Evolutionary conservation across 352 stramenopile genomes (phyloP).

Genomic region (Globisporangium perplexum): DNA sequence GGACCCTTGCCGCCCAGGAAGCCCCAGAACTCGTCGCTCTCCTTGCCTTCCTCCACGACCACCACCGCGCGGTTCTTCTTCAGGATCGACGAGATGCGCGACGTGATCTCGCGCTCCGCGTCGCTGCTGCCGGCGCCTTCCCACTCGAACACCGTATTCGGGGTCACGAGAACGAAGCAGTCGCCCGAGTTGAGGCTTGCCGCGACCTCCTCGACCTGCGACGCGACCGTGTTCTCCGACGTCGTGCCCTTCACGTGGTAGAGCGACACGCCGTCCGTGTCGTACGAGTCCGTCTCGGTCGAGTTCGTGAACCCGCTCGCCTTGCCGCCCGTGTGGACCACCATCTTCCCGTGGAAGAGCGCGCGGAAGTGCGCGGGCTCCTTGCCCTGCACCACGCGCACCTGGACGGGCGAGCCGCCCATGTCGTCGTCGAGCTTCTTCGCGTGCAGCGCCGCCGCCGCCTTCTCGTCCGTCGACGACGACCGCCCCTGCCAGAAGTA

Average conservation of each 20-base stretch:
- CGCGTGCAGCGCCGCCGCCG: conserved; percentile 49
- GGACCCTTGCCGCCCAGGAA: conserved; percentile 78
- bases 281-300: conserved; percentile 79
- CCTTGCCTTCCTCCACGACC: conserved; percentile 49
- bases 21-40: conserved; percentile 78
- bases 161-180: conserved; percentile 81
- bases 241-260: conserved; percentile 91
- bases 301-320: conserved; percentile 85
- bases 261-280: conserved; percentile 80
- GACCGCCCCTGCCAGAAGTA: conserved; percentile 91
- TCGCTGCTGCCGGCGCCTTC: conserved; percentile 59
- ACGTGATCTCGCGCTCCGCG: conserved; percentile 53
- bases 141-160: conserved; percentile 72
- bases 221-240: conserved; percentile 80
- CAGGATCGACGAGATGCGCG: conserved; percentile 51
- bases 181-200: conserved; percentile 87
- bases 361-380: conserved; percentile 84
- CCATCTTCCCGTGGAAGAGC: conserved; percentile 90
- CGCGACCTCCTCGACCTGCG: conserved; percentile 72
- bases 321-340: conserved; percentile 87
- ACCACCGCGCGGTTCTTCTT: conserved; percentile 48
- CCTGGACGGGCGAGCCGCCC: conserved; percentile 78
- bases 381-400: conserved; percentile 84
- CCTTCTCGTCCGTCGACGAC: conserved; percentile 87
- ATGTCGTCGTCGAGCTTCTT: conserved; percentile 84